Evolutionary conservation across 257 asterid species (phyloP).

Genomic region (Galeopsis tetrahit): DNA sequence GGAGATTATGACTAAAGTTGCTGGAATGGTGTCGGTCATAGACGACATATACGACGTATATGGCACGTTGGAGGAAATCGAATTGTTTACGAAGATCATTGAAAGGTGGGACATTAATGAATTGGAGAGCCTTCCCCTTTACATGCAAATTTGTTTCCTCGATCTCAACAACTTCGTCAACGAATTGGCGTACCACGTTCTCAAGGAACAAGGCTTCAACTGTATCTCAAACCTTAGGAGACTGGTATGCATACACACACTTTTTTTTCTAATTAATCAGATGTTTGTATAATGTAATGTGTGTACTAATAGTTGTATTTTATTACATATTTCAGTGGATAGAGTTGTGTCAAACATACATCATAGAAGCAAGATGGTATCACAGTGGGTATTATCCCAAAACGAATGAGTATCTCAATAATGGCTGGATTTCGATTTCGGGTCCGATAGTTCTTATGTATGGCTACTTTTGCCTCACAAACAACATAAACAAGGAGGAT

Average conservation of each 20-base stretch:
- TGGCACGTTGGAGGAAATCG: constrained; percentile 48
- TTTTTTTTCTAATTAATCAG: too few relatives aligned
- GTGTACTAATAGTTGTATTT: too few relatives aligned
- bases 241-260: background rate
- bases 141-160: background rate
- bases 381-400: too few relatives aligned
- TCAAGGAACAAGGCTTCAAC: background rate
- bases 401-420: too few relatives aligned
- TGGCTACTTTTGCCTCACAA: too few relatives aligned
- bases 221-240: background rate
- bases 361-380: too few relatives aligned
- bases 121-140: background rate
- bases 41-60: constrained; percentile 50
- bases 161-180: background rate
- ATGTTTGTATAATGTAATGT: too few relatives aligned
- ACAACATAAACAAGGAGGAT: too few relatives aligned
- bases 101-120: constrained; percentile 23
- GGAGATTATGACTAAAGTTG: constrained; percentile 30
- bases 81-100: constrained; percentile 42
- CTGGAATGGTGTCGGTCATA: constrained; percentile 30
- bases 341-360: too few relatives aligned
- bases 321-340: too few relatives aligned
- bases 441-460: too few relatives aligned
- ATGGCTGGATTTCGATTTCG: too few relatives aligned
- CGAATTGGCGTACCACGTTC: background rate